Conservation (phyloP, 148 eudicot genomes). For the Nyssa sinensis region DNA sequence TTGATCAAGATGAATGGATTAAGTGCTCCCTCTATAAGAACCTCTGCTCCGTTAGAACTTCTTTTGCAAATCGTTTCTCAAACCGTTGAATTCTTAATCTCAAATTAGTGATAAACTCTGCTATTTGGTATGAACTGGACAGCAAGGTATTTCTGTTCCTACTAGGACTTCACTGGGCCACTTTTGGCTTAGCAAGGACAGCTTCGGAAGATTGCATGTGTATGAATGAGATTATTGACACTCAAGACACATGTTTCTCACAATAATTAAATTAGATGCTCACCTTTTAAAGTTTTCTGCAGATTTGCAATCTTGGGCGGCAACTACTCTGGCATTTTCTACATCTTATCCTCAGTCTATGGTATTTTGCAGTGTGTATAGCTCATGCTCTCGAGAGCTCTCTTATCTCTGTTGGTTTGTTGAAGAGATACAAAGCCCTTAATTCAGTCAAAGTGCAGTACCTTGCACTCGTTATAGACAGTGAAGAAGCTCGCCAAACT, state of each 20-base stretch:
- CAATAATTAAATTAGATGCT: neutral
- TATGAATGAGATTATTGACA: neutral
- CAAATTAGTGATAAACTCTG: too few species aligned
- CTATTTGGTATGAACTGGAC: too few species aligned
- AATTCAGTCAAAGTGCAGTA: conserved; percentile 58
- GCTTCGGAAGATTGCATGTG: neutral
- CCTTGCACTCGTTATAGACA: conserved; percentile 80
- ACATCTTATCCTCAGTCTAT: conserved; percentile 57
- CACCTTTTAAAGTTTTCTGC: conserved; percentile 27
- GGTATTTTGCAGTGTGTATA: conserved; percentile 33
- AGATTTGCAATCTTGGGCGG: conserved; percentile 45
- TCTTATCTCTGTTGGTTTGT: conserved; percentile 45
- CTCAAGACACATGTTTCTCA: neutral
- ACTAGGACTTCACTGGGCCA: neutral
- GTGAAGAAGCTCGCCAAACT: conserved; percentile 68
- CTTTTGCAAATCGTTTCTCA: too few species aligned
- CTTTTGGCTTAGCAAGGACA: neutral
- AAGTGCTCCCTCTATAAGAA: too few species aligned
- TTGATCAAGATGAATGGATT: too few species aligned
- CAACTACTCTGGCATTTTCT: conserved; percentile 50
- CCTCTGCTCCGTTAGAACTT: too few species aligned
- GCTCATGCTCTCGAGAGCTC: conserved; percentile 53
- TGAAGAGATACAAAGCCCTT: conserved; percentile 44
- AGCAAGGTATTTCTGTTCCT: too few species aligned
- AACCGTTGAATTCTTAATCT: too few species aligned